Evolutionary conservation across 805 yeast genomes (phyloP).

Genomic region (Deakozyma indianensis): DNA sequence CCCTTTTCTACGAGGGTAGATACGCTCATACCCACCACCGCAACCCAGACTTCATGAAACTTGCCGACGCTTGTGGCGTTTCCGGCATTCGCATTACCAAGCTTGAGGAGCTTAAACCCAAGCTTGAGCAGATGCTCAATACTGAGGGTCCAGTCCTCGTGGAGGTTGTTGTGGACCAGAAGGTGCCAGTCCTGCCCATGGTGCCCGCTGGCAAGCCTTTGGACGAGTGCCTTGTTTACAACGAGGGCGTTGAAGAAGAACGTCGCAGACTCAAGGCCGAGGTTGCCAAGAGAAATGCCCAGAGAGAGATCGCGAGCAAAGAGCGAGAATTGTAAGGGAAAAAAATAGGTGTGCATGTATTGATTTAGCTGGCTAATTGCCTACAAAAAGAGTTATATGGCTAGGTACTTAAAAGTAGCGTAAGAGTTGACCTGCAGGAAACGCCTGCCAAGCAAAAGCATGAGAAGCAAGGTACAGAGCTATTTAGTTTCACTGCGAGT

Average conservation of each 20-base stretch:
- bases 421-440: too few relatives aligned
- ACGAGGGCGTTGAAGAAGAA: constrained; percentile 63
- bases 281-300: neutral
- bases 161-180: constrained; percentile 79
- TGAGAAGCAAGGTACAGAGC: too few relatives aligned
- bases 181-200: constrained; percentile 96
- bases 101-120: constrained; percentile 49
- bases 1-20: constrained; percentile 90
- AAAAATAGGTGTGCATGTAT: too few relatives aligned
- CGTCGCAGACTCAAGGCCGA: constrained; percentile 13
- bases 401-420: too few relatives aligned
- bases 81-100: constrained; percentile 61
- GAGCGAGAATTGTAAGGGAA: too few relatives aligned
- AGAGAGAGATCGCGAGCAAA: neutral
- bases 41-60: constrained; percentile 85
- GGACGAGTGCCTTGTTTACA: constrained; percentile 83
- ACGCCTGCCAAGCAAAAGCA: too few relatives aligned
- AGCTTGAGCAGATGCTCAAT: constrained; percentile 55
- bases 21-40: constrained; percentile 95
- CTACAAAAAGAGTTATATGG: too few relatives aligned
- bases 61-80: constrained; percentile 90
- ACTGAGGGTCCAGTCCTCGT: constrained; percentile 73
- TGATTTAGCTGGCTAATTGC: too few relatives aligned
- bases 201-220: constrained; percentile 93
- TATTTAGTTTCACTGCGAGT: too few relatives aligned